Evolutionary conservation across 371 early-diverging fungal genomes (phyloP).

Genomic region (Blastocladiella emersonii): DNA sequence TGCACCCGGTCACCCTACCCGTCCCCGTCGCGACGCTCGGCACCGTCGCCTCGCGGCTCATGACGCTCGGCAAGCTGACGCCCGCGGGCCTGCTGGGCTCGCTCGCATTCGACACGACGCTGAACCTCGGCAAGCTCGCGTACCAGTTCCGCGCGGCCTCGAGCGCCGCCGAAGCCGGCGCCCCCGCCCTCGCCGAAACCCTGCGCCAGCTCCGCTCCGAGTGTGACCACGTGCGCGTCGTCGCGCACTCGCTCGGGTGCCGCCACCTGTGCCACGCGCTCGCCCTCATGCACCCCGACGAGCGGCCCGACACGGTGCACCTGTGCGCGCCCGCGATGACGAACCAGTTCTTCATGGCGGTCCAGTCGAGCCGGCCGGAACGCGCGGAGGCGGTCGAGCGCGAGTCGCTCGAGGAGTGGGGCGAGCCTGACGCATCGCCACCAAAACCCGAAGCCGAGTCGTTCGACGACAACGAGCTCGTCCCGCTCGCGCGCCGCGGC

Average conservation of each 20-base stretch:
- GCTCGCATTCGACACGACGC: not conserved
- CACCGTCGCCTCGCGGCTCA: not conserved
- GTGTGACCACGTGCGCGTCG: slow-evolving; percentile 4
- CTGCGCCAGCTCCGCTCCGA: not conserved
- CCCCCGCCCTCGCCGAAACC: not conserved
- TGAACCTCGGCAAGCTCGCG: slow-evolving; percentile 3
- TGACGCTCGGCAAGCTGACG: not conserved
- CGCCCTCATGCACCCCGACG: not conserved
- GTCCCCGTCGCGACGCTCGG: slow-evolving; percentile 2
- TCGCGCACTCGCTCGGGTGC: slow-evolving; percentile 5
- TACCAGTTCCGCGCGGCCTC: not conserved
- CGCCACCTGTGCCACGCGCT: not conserved
- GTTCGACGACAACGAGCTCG: not conserved
- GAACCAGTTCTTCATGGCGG: not conserved
- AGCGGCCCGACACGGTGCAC: not conserved
- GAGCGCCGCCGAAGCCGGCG: not conserved
- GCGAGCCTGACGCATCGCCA: not conserved
- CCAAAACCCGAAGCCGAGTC: not conserved
- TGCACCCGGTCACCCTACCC: not conserved
- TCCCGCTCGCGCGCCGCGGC: not conserved
- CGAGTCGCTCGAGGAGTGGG: not conserved
- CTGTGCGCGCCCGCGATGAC: slow-evolving; percentile 4
- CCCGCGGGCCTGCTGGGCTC: not conserved
- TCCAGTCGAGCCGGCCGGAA: not conserved
- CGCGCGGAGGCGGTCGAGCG: not conserved